Evolutionary conservation across 2,329 filamentous ascomycete genomes (phyloP), one percentile per base, ranked within the genome.

Genomic region (Sphaerulina populicola): DNA sequence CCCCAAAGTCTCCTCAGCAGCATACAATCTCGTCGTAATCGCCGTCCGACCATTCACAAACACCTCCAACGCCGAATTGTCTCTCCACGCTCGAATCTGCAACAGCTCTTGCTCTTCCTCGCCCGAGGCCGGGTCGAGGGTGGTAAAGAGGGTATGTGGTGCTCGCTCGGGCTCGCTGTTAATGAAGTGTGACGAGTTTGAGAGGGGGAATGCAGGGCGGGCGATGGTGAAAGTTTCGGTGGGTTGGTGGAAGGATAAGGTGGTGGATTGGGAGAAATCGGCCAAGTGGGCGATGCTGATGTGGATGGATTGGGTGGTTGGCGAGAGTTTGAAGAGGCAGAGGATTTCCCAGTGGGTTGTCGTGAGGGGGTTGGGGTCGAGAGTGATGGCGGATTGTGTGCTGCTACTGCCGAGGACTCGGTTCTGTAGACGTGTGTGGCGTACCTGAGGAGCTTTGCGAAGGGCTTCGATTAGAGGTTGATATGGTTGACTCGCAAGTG

Each of bases 81-180:
- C 72, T 43, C 68, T 69, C 57, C 71, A 72, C 0, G 69, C 65
- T 14, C 64, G 68, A n/a, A 76, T 61, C n/a, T 61, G 62, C 0
- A 75, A 62, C 1, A 60, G 55, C 53, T 74, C 56, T 9, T 44
- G 55, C 4, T 49, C 42, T 9, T 36, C 4, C 21, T 30, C 29
- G 11, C 49, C 48, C 4, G 53, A 54, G 3, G 6, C 15, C 2
- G 54, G 51, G 52, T 57, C 42, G 7, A 44, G 44, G 4, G 40
- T 54, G 9, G 66, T 69, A 58, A 77, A 76, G 0, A 77, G 66
- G 0, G 75, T 77, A 49, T 76, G 74, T 0, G 74, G 72, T 0
- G 71, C 72, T 12, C 14, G 31, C 23, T 60, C 59, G 1, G 57
- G 55, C 4, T 50, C 36, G 21, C 52, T 56, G 47, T 57, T 61